phyloP scores from a whole-genome alignment of 768 basidiomycete species.

The Leccinellum albellum region DNA sequence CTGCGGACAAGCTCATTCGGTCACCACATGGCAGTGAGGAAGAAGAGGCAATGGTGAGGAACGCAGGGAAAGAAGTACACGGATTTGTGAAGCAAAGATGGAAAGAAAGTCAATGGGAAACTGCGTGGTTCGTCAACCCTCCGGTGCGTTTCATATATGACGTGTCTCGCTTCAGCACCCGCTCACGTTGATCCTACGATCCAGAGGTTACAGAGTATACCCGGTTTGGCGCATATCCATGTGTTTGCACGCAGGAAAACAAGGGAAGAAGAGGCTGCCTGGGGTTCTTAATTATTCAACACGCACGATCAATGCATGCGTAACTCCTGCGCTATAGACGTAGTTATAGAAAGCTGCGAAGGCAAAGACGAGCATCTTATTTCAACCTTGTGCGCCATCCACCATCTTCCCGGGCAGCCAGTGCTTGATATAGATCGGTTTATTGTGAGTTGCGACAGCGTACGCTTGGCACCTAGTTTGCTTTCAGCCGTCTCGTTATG shows the following conservation, averaged over 20 bases:
- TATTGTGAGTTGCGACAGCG: background rate
- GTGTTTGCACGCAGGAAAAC: constrained; percentile 69
- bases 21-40: constrained; percentile 48
- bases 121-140: constrained; percentile 89
- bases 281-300: constrained; percentile 9
- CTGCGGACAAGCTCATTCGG: constrained; percentile 54
- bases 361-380: constrained; percentile 1
- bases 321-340: background rate
- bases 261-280: constrained; percentile 17
- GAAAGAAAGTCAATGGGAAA: constrained; percentile 77
- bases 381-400: background rate
- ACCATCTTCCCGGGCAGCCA: background rate
- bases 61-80: constrained; percentile 56
- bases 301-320: background rate
- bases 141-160: constrained; percentile 47
- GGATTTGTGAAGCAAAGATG: constrained; percentile 63
- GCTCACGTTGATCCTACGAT: background rate
- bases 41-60: constrained; percentile 48
- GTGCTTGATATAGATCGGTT: background rate
- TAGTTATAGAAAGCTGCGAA: constrained; percentile 9
- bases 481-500: background rate
- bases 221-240: constrained; percentile 79
- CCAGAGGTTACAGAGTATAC: constrained; percentile 79
- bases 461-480: background rate
- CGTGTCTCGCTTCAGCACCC: background rate